Conservation (phyloP, 257 asterid genomes). For the Catharanthus roseus region DNA sequence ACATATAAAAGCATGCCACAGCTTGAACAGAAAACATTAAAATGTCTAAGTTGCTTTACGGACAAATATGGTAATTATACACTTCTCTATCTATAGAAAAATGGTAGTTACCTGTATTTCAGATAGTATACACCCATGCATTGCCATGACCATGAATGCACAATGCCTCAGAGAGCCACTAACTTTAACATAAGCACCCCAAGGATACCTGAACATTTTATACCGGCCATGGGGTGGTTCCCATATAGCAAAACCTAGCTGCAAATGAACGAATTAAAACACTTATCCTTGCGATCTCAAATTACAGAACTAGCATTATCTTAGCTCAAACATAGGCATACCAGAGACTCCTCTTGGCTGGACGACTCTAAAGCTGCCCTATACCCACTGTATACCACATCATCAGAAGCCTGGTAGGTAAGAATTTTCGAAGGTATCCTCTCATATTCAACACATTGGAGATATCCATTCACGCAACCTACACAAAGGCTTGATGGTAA, state of each 20-base stretch:
- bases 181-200: constrained; percentile 82
- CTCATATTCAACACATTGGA: constrained; percentile 58
- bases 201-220: constrained; percentile 83
- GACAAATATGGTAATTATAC: not conserved
- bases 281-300: not conserved
- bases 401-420: constrained; percentile 82
- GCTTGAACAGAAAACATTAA: not conserved
- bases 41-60: not conserved
- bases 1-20: not conserved
- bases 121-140: constrained; percentile 93
- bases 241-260: constrained; percentile 86
- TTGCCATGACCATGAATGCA: constrained; percentile 96
- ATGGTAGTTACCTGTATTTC: constrained; percentile 72
- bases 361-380: constrained; percentile 83
- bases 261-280: constrained; percentile 4
- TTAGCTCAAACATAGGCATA: constrained; percentile 17
- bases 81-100: not conserved
- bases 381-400: constrained; percentile 82
- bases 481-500: constrained; percentile 16
- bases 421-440: constrained; percentile 87
- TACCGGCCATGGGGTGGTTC: constrained; percentile 99
- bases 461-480: constrained; percentile 75
- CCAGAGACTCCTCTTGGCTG: constrained; percentile 92
- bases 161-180: constrained; percentile 94
- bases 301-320: not conserved